Base-by-base conservation (phyloP, 2,329 filamentous ascomycete genomes). In the Fusarium sp. region DNA sequence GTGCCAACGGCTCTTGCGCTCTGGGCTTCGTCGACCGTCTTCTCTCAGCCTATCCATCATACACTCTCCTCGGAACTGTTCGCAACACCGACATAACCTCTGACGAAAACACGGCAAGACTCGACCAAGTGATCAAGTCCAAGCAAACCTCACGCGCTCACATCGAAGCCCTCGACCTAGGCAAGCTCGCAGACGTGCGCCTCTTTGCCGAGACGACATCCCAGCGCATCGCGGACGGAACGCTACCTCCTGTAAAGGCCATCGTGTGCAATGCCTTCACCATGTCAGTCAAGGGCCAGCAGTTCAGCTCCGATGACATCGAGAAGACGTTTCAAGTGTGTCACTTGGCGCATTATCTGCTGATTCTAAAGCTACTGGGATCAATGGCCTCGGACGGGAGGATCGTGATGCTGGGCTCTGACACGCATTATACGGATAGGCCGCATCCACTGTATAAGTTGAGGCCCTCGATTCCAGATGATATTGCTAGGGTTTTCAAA, bases 1-100 rank as follows among this genome's bases (percentile, higher is more conserved):
- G 73, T 1, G 76, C 75, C 19, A 79, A 79, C 51, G 76, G 77
- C 38, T 79, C 77, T 11, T 52, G 65, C 0, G 70, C 59, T 6
- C 29, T 61, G 0, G 49, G 38, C 2, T 69, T 66, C 6, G 46
- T 69, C 36, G 32, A 61, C 0, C 48, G 58, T 4, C 13, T 72
- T 22, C 41, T 69, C 9, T 26, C 48, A 0, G 26, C 46, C 13
- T 54, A 68, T 25, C 70, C 70, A 11, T 36, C 52, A 0, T 50
- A 70, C n/a, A 74, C 69, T 1, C 60, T 73, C 5, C 61, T 78
- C 19, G 57, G 74, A 19, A 73, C 75, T 8, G 76, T 78, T 7
- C 72, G 75, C 7, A 68, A 76, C 50, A 64, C 74, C 34, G 67
- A 64, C 10, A 54, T 6, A 22, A 60, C 64, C 6, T 60, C 64